Percentiles rank a stretch among this genome's conserved stretches.
These are phyloP conservation scores for Acrasis kona DNA, from an alignment of 78 protist species.

Conservation along the genomic window DNA sequence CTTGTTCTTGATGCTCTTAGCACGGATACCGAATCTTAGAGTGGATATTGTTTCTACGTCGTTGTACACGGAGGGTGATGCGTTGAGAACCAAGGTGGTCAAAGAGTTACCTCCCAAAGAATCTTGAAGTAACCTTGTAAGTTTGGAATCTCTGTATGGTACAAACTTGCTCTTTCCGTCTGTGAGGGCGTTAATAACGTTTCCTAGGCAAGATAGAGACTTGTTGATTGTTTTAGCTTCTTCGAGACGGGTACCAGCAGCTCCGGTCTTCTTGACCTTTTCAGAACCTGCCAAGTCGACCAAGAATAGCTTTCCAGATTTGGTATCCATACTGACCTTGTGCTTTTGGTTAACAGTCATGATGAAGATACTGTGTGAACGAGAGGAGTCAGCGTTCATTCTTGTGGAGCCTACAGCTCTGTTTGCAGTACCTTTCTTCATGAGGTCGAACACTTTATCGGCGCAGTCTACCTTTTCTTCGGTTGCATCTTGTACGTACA, in stretches of 20 bases:
- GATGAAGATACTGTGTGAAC: conserved; percentile 60
- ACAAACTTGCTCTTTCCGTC: conserved; percentile 47
- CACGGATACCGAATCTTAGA: conserved; percentile 66
- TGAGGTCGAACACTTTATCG: neutral
- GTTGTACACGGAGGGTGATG: conserved; percentile 26
- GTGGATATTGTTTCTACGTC: conserved; percentile 57
- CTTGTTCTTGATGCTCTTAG: conserved; percentile 71
- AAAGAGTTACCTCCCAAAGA: conserved; percentile 79
- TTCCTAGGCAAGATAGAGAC: conserved; percentile 72
- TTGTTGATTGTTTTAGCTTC: conserved; percentile 82
- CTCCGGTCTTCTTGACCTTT: conserved; percentile 71
- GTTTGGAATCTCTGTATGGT: conserved; percentile 86
- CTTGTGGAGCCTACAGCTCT: neutral
- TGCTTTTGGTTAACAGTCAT: conserved; percentile 41
- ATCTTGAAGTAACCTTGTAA: conserved; percentile 82
- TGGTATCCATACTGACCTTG: neutral
- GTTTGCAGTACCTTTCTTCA: neutral
- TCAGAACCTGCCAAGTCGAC: conserved; percentile 90
- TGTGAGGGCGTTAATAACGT: conserved; percentile 75
- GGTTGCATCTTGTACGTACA: neutral
- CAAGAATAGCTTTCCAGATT: conserved; percentile 58
- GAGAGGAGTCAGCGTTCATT: conserved; percentile 26
- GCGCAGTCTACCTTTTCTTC: neutral
- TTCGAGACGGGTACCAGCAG: conserved; percentile 30
- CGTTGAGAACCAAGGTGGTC: conserved; percentile 55